phyloP scores from a whole-genome alignment of 2,329 filamentous ascomycete species.

The Fusarium gaditjirri region DNA sequence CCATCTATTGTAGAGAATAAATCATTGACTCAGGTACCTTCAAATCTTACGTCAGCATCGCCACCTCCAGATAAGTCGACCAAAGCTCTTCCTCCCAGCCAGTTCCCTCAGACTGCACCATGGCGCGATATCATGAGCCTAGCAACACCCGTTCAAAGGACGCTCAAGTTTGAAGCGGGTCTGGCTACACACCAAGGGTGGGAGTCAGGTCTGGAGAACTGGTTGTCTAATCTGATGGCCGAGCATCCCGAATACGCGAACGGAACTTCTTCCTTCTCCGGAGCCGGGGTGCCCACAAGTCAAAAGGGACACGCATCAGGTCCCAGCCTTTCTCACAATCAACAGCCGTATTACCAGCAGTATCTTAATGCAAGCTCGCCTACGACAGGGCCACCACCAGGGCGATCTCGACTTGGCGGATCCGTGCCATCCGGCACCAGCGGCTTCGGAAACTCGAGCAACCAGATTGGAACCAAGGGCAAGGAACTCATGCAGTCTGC shows the following conservation, averaged over 20 bases:
- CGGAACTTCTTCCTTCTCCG: slow-evolving; percentile 47
- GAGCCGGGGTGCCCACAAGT: slow-evolving; percentile 19
- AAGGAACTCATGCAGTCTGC: slow-evolving; percentile 90
- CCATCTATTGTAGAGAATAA: slow-evolving; percentile 57
- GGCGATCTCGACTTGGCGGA: slow-evolving; percentile 51
- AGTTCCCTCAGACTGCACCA: slow-evolving; percentile 55
- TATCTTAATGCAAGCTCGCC: slow-evolving; percentile 60
- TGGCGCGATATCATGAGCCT: slow-evolving; percentile 84
- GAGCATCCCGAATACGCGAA: slow-evolving; percentile 61
- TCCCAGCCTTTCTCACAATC: slow-evolving; percentile 39
- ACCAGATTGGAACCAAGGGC: slow-evolving; percentile 81
- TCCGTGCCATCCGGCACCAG: slow-evolving; percentile 55
- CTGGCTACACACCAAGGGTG: slow-evolving; percentile 75
- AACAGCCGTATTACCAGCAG: slow-evolving; percentile 67
- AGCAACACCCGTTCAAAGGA: slow-evolving; percentile 72
- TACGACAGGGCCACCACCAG: slow-evolving; percentile 43
- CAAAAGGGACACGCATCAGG: slow-evolving; percentile 36
- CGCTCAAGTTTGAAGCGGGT: slow-evolving; percentile 77
- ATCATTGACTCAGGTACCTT: slow-evolving; percentile 49
- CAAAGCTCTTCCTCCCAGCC: slow-evolving; percentile 21
- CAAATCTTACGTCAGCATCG: slow-evolving; percentile 50
- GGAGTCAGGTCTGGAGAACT: slow-evolving; percentile 77
- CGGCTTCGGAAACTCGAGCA: slow-evolving; percentile 64
- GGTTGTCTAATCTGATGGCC: slow-evolving; percentile 60
- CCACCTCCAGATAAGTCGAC: slow-evolving; percentile 48